Base-by-base conservation (phyloP, 495 filamentous ascomycete species). In the Hypoxylon lienhwacheense region DNA sequence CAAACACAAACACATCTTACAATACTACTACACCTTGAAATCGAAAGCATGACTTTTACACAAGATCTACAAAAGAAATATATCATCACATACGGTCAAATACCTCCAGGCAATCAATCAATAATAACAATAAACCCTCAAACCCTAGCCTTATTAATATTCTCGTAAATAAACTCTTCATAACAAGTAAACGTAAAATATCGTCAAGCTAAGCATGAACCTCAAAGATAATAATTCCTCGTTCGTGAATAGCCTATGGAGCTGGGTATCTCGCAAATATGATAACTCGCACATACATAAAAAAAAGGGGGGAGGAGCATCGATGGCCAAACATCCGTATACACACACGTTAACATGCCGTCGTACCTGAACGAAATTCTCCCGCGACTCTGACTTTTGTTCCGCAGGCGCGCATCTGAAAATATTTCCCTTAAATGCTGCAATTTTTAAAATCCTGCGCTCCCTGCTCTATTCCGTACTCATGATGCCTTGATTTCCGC, bases 191-290 rank as follows among this genome's bases (percentile, higher is more conserved):
- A n/a, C 5, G 22, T 14, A n/a, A 5, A 40, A 8, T n/a, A 19
- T 6, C 11, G 35, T 14, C 15, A 24, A 4, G 2, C 16, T 10
- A 37, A 20, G 11, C 7, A 35, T 8, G n/a, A 42, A 21, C 4
- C 26, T 44, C 34, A 47, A 58, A 29, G 28, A 24, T 31, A 1
- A 33, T n/a, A 59, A 46, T 7, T 34, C 29, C 22, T 53, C 21
- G 24, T 34, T 47, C 26, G 37, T 49, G 49, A 50, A 22, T 55
- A 53, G 47, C 58, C 24, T 52, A 36, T 24, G 47, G 58, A 61
- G 58, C 37, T 61, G 58, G 58, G 58, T 61, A 61, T 61, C 58
- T 61, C 42, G 34, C 42, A 21, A 48, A 32, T 15, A 26, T 26
- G 24, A n/a, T n/a, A n/a, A n/a, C n/a, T n/a, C 8, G 16, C n/a